phyloP scores from a whole-genome alignment of 202 grass and related monocot species.

The Eragrostis tef region DNA sequence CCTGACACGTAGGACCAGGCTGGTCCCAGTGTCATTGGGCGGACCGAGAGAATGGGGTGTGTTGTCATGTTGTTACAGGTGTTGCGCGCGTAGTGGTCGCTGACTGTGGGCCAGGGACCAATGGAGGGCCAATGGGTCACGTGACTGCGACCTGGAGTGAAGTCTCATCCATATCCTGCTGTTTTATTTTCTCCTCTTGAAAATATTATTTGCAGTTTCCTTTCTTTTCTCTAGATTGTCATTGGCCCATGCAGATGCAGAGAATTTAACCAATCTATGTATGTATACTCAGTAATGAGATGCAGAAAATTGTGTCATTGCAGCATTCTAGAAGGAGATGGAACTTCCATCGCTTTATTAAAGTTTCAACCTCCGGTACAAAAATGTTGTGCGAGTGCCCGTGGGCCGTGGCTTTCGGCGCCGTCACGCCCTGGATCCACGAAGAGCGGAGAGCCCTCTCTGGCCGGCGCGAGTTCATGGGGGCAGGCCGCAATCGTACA shows the following conservation, averaged over 20 bases:
- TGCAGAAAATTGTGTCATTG: neutral
- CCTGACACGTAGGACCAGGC: neutral
- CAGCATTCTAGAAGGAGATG: neutral
- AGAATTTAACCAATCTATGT: neutral
- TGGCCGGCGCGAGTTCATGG: neutral
- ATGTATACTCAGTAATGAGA: neutral
- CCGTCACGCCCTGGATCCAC: conserved; percentile 3
- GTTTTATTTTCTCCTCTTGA: neutral
- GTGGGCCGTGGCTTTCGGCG: neutral
- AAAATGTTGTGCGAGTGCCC: neutral
- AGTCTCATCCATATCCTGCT: neutral
- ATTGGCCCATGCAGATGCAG: neutral
- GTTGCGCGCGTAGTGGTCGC: neutral
- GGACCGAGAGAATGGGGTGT: neutral
- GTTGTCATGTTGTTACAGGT: neutral
- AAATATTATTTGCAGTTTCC: too few relatives aligned
- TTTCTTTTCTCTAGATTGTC: neutral
- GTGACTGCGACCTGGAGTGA: conserved; percentile 35
- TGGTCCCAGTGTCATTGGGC: neutral
- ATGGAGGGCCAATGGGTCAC: conserved; percentile 47
- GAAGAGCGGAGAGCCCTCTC: neutral
- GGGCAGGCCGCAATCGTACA: neutral
- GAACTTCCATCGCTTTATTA: neutral
- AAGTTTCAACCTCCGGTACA: too few relatives aligned
- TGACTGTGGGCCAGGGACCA: neutral